Evolutionary conservation across 768 basidiomycete species (phyloP), one percentile per base, ranked within the genome.

Genomic region (Chalciporus chontae): DNA sequence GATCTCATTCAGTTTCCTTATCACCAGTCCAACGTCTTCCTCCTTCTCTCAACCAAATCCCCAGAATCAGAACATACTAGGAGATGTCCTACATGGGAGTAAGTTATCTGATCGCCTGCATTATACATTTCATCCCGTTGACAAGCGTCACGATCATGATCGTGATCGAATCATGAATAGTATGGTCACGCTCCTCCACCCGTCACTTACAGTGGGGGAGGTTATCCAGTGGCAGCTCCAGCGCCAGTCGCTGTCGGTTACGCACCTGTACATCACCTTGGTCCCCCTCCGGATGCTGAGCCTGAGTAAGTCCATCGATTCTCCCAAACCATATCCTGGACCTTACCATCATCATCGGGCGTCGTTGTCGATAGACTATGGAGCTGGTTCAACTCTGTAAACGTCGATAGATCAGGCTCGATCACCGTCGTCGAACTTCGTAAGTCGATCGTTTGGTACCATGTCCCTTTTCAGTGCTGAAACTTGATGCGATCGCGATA

Each of bases 341-440:
- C 9, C 17, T 10, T 36, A 40, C 40, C 26, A 36, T 37, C 26
- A 36, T 37, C 11, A 32, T 32, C 32, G 10, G 32, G 8, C 14
- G 32, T 36, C 34, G 15, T 36, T 21, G 13, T 29, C 17, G 46
- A 9, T 39, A 90, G 88, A 59, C 61, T 90, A 7, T 90, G 87
- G 86, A 67, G 55, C 43, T 87, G 85, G 85, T 92, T 91, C 67
- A 54, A 59, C 18, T 64, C 81, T 10, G 88, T 90, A 18, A 89
- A 91, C 66, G 66, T 67, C 1, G 81, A 91, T 66, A 61, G 81
- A 69, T 87, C 86, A 7, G 85, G 84, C 0, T 70, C 74, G 48
- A 88, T 92, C 60, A 74, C 74, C 42, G 80, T 82, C 5, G 53
- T 53, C 3, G 88, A 90, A 61, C 78, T 90, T 14, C 78, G 87